These are phyloP conservation scores for Alternaria dauci DNA, from an alignment of 2,329 filamentous ascomycete genomes.

Conservation along the genomic window DNA sequence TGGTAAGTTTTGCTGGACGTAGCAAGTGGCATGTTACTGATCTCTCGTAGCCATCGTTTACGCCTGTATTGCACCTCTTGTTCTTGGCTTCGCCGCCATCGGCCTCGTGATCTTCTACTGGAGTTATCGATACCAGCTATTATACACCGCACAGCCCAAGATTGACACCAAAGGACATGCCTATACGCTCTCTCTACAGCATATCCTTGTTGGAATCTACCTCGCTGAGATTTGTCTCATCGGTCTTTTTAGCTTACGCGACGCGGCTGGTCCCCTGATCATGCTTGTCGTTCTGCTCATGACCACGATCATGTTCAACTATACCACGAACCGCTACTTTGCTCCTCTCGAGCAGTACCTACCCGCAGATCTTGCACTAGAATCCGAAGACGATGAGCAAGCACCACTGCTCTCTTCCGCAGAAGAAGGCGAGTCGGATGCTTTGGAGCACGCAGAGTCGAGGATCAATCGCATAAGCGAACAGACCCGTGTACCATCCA, in stretches of 20 bases:
- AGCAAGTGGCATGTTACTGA: slow-evolving; percentile 18
- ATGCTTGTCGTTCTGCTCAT: slow-evolving; percentile 45
- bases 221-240: slow-evolving; percentile 83
- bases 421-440: slow-evolving; percentile 42
- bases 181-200: slow-evolving; percentile 87
- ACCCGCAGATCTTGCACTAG: slow-evolving; percentile 42
- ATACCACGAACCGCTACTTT: slow-evolving; percentile 46
- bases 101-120: slow-evolving; percentile 84
- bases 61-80: slow-evolving; percentile 83
- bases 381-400: slow-evolving; percentile 37
- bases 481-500: slow-evolving; percentile 33
- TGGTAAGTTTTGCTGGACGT: slow-evolving; percentile 33
- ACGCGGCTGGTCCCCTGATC: slow-evolving; percentile 45
- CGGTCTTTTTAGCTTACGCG: slow-evolving; percentile 71
- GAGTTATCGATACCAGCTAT: slow-evolving; percentile 88
- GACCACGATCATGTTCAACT: slow-evolving; percentile 44
- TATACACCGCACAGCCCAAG: slow-evolving; percentile 82
- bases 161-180: slow-evolving; percentile 89
- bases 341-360: slow-evolving; percentile 47
- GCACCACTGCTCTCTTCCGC: slow-evolving; percentile 42
- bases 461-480: slow-evolving; percentile 40
- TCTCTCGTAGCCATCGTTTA: slow-evolving; percentile 74
- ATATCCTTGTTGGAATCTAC: slow-evolving; percentile 85
- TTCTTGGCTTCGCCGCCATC: slow-evolving; percentile 81
- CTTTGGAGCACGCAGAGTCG: slow-evolving; percentile 26